phyloP scores from a whole-genome alignment of 495 filamentous ascomycete genomes.

The Aspergillus nanangensis region DNA sequence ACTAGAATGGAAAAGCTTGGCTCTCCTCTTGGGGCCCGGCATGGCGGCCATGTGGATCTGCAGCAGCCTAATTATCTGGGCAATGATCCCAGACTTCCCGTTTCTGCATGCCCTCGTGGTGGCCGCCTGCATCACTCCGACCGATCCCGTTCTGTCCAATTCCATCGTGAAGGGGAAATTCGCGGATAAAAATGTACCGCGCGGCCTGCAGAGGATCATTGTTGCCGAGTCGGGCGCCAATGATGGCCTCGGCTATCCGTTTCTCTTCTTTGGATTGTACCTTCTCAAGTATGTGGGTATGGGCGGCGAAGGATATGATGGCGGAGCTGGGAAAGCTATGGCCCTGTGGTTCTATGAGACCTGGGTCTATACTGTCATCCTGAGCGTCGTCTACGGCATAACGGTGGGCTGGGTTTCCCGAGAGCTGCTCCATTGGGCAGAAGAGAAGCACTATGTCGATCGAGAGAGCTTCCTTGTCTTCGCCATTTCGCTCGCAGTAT shows the following conservation, averaged over 20 bases:
- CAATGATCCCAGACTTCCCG: conserved; percentile 63
- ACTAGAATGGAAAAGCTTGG: conserved; percentile 75
- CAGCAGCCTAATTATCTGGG: conserved; percentile 76
- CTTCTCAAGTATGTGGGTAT: conserved; percentile 69
- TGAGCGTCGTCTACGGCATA: conserved; percentile 75
- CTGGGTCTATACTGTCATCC: conserved; percentile 75
- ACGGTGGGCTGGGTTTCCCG: conserved; percentile 76
- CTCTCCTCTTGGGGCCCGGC: conserved; percentile 74
- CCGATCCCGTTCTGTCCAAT: conserved; percentile 85
- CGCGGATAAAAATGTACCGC: conserved; percentile 84
- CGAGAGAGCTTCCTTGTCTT: conserved; percentile 88
- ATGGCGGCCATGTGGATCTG: conserved; percentile 90
- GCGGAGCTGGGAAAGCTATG: conserved; percentile 63
- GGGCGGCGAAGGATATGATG: conserved; percentile 50
- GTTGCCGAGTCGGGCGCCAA: conserved; percentile 89
- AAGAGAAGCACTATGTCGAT: conserved; percentile 79
- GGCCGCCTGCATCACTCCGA: conserved; percentile 83
- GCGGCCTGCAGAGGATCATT: conserved; percentile 77
- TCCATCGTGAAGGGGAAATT: conserved; percentile 93
- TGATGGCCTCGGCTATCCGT: conserved; percentile 91
- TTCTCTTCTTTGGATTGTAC: conserved; percentile 81
- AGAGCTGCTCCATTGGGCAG: conserved; percentile 77
- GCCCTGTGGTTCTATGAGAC: conserved; percentile 84
- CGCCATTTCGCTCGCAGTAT: conserved; percentile 74
- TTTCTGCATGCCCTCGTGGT: conserved; percentile 77